A percentile compares a stretch with the other conserved stretches of the same genome.
phyloP scores from a whole-genome alignment of 2,329 filamentous ascomycete genomes.

The Teratosphaeria zuluensis region DNA sequence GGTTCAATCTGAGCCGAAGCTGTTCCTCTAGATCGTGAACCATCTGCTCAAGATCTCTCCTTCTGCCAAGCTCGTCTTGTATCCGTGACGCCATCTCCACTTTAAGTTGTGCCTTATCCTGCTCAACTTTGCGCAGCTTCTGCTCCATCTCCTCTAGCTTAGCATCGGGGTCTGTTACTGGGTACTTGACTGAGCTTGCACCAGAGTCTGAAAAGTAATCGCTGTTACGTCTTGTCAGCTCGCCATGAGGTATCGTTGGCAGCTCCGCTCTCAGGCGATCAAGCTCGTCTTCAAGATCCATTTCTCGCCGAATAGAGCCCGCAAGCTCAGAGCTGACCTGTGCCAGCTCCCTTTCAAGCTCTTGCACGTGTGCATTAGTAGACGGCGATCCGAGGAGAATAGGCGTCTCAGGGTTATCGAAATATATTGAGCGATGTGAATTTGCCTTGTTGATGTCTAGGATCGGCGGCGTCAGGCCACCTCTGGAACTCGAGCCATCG shows the following conservation, averaged over 20 bases:
- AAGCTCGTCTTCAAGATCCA: constrained; percentile 91
- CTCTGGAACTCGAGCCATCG: constrained; percentile 16
- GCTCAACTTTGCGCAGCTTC: constrained; percentile 73
- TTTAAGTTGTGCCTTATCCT: constrained; percentile 79
- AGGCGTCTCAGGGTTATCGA: constrained; percentile 39
- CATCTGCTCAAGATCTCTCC: constrained; percentile 71
- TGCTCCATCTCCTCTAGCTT: constrained; percentile 67
- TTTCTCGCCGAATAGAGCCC: constrained; percentile 83
- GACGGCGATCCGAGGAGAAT: constrained; percentile 31
- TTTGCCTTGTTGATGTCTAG: constrained; percentile 46
- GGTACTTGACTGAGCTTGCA: constrained; percentile 70
- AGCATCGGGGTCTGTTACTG: constrained; percentile 49
- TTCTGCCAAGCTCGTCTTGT: constrained; percentile 70
- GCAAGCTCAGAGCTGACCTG: constrained; percentile 90
- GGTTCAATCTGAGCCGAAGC: constrained; percentile 20
- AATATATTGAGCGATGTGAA: constrained; percentile 31
- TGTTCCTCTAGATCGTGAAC: constrained; percentile 74
- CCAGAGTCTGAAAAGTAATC: constrained; percentile 98
- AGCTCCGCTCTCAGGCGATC: constrained; percentile 75
- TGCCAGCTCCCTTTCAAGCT: constrained; percentile 83
- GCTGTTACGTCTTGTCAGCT: constrained; percentile 67
- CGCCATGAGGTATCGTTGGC: constrained; percentile 38
- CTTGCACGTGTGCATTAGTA: constrained; percentile 56
- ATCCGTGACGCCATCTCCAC: constrained; percentile 77
- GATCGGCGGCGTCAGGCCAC: constrained; percentile 33